Conservation (phyloP, 176 grass and related monocot genomes). For the Triticum urartu region DNA sequence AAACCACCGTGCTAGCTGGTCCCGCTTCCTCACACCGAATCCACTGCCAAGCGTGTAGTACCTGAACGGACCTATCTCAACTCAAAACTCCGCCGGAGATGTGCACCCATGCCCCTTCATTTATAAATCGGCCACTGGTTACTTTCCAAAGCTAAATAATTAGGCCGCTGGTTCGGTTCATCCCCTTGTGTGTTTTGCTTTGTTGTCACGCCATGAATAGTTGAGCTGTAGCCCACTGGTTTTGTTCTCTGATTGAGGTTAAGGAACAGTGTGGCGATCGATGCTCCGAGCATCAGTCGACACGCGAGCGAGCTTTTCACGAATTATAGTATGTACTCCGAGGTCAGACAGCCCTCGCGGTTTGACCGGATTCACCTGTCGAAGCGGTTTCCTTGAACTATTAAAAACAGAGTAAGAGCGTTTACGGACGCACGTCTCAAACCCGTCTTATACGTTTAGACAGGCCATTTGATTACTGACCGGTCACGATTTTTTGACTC, state of each 20-base stretch:
- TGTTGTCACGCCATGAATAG: neutral
- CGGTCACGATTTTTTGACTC: too few relatives aligned
- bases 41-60: neutral
- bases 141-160: neutral
- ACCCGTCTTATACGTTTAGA: too few relatives aligned
- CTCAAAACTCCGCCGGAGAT: neutral
- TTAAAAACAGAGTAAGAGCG: too few relatives aligned
- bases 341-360: neutral
- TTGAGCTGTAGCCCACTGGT: neutral
- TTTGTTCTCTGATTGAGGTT: neutral
- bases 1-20: neutral
- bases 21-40: neutral
- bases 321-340: neutral
- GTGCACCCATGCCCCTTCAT: conserved; percentile 11
- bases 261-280: neutral
- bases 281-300: neutral
- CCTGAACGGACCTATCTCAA: neutral
- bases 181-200: neutral
- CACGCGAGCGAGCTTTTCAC: neutral
- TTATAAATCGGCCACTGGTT: conserved; percentile 8
- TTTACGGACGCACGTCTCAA: too few relatives aligned
- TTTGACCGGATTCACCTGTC: neutral
- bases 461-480: too few relatives aligned
- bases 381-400: neutral
- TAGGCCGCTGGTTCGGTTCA: neutral